Evolutionary conservation across 2,329 filamentous ascomycete genomes (phyloP), one percentile per base, ranked within the genome.

Genomic region (Pseudomassariella vexata): DNA sequence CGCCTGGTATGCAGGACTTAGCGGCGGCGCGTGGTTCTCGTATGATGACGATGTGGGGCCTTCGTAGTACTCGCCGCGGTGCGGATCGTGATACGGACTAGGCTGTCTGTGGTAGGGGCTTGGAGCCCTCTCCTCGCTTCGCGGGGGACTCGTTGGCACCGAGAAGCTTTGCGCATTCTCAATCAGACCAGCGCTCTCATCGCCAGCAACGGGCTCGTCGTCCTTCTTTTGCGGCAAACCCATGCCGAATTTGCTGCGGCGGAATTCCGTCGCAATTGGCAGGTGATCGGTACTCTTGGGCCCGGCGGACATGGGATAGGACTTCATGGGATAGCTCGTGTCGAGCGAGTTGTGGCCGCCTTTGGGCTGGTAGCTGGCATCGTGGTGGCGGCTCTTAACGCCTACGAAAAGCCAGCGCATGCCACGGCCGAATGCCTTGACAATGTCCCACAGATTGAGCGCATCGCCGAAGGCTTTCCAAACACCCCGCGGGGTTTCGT

Each of bases 371-470:
- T 76, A 76, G 44, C 68, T 73, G 24, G 56, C 34, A 39, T 78
- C 72, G 12, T 67, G 49, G 44, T 68, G 66, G 37, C 82, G 72
- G 39, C 65, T 58, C 52, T 76, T 81, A 33, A 76, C 70, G 24
- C 86, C 86, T 11, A 86, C 76, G 41, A 89, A 81, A 14, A 94
- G 64, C 88, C 87, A 94, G 45, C 82, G 74, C 46, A 86, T 73
- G 15, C 84, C 82, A 30, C 87, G 74, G 7, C 81, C 83, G 39
- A 84, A 78, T 1, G 84, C 84, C 59, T 89, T 94, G 49, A 86
- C 60, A 24, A 94, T 73, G 54, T 95, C 87, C 79, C 85, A 86
- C 0, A 83, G 71, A 48, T 92, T 92, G 52, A 88, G 69, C 2
- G 85, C 79, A 47, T 90, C 81, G 2, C 68, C 53, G 6, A 90